A percentile compares a stretch with the other conserved stretches of the same genome.
Conservation (phyloP, 2,329 filamentous ascomycete genomes). For the Verticillium alfalfae region DNA sequence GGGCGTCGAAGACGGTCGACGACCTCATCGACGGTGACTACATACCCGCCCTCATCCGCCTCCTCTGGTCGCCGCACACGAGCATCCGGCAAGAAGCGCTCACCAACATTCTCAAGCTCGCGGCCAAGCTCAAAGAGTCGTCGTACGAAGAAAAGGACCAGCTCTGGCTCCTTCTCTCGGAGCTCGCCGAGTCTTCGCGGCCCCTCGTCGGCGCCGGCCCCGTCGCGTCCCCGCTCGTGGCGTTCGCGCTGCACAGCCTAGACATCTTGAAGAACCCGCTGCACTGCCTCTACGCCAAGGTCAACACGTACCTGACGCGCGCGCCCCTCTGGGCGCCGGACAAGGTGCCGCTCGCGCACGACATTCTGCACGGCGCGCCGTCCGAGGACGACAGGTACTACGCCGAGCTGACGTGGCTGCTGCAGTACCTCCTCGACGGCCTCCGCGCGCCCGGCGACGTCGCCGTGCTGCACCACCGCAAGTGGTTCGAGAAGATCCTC, state of each 20-base stretch:
- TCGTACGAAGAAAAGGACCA: conserved; percentile 71
- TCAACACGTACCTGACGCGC: conserved; percentile 78
- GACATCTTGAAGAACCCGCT: conserved; percentile 69
- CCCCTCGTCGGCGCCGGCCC: conserved; percentile 47
- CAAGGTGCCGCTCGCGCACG: conserved; percentile 65
- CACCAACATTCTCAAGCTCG: conserved; percentile 61
- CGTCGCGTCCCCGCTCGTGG: conserved; percentile 68
- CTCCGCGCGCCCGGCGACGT: conserved; percentile 56
- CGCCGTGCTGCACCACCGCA: conserved; percentile 53
- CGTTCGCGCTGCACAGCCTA: conserved; percentile 68
- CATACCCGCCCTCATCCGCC: conserved; percentile 62
- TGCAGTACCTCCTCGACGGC: conserved; percentile 64
- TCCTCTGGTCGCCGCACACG: conserved; percentile 68
- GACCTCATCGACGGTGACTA: conserved; percentile 75
- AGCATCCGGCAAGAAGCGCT: conserved; percentile 77
- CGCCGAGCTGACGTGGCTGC: conserved; percentile 68
- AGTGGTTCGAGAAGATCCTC: conserved; percentile 71
- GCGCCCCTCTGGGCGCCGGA: conserved; percentile 71
- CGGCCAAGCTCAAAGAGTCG: conserved; percentile 59
- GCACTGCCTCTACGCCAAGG: conserved; percentile 77
- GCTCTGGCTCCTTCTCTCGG: conserved; percentile 72
- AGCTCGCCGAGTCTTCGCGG: conserved; percentile 70
- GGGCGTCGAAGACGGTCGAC: conserved; percentile 72
- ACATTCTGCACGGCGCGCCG: conserved; percentile 59
- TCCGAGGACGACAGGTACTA: conserved; percentile 68